Evolutionary conservation across 768 basidiomycete genomes (phyloP).

Genomic region (Amanita muscaria): DNA sequence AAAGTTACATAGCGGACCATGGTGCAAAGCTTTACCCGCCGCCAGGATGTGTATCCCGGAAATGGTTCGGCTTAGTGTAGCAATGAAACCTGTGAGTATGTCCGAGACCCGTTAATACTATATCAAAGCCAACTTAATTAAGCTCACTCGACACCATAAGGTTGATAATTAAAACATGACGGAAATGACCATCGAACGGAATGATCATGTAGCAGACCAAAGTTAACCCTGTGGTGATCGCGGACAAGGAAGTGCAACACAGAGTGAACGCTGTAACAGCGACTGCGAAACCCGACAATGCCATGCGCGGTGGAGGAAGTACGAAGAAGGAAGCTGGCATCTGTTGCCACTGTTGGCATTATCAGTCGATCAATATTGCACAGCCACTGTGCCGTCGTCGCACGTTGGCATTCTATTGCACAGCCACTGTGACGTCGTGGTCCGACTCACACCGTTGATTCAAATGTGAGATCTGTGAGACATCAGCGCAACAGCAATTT

Average conservation of each 20-base stretch:
- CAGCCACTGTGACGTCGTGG: too few species aligned
- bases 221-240: slow-evolving; percentile 11
- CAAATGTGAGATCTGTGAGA: too few species aligned
- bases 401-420: too few species aligned
- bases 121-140: too few species aligned
- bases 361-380: too few species aligned
- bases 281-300: background rate
- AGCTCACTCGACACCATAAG: slow-evolving; percentile 10
- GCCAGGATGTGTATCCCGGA: slow-evolving; percentile 11
- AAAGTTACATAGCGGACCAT: background rate
- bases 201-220: slow-evolving; percentile 11
- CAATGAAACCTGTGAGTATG: slow-evolving; percentile 9
- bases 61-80: slow-evolving; percentile 7
- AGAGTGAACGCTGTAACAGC: slow-evolving; percentile 7
- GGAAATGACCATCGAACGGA: slow-evolving; percentile 10
- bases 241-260: slow-evolving; percentile 8
- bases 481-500: too few species aligned
- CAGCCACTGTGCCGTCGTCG: too few species aligned
- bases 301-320: too few species aligned
- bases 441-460: too few species aligned
- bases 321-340: too few species aligned
- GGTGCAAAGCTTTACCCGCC: background rate
- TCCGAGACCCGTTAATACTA: too few species aligned
- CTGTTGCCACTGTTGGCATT: too few species aligned
- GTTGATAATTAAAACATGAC: slow-evolving; percentile 13